Conservation (phyloP, 225 moss, liverwort and hornwort species). For the Marchantia paleacea region DNA sequence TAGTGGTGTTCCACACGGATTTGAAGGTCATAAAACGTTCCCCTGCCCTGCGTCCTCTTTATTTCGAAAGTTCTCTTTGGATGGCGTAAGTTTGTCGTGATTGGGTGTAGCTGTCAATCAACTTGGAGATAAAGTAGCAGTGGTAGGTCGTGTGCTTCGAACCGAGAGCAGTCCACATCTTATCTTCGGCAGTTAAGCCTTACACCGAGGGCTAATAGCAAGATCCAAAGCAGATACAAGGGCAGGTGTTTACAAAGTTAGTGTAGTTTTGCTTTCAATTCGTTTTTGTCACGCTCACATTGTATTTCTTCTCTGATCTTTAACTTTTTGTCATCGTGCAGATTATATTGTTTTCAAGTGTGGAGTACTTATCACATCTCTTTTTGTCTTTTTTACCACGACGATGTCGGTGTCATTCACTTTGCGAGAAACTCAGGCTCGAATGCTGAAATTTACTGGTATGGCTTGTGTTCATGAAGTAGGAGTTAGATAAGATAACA, state of each 20-base stretch:
- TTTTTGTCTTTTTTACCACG: slow-evolving; percentile 97
- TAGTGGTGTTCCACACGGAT: slow-evolving; percentile 67
- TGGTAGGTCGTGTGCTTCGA: neutral
- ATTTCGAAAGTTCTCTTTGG: neutral
- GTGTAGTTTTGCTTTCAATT: too few relatives aligned
- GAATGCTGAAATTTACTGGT: slow-evolving; percentile 99
- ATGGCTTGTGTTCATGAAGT: neutral
- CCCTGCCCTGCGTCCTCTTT: neutral
- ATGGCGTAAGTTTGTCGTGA: neutral
- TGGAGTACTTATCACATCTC: slow-evolving; percentile 92
- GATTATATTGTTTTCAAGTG: slow-evolving; percentile 97
- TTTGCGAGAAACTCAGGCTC: slow-evolving; percentile 89
- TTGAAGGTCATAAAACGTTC: slow-evolving; percentile 52
- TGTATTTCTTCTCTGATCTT: neutral
- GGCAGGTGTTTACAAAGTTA: too few relatives aligned
- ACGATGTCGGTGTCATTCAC: slow-evolving; percentile 99
- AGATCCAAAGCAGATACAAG: too few relatives aligned
- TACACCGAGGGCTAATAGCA: neutral
- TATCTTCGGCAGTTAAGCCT: neutral
- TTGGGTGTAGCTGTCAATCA: neutral
- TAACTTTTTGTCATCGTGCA: slow-evolving; percentile 33
- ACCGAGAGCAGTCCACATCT: neutral
- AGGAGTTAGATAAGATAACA: neutral
- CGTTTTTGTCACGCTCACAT: too few relatives aligned
- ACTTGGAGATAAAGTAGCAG: neutral